These are phyloP conservation scores for Phaeosphaeria sp. DNA, from an alignment of 2,329 filamentous ascomycete genomes.

Conservation along the genomic window DNA sequence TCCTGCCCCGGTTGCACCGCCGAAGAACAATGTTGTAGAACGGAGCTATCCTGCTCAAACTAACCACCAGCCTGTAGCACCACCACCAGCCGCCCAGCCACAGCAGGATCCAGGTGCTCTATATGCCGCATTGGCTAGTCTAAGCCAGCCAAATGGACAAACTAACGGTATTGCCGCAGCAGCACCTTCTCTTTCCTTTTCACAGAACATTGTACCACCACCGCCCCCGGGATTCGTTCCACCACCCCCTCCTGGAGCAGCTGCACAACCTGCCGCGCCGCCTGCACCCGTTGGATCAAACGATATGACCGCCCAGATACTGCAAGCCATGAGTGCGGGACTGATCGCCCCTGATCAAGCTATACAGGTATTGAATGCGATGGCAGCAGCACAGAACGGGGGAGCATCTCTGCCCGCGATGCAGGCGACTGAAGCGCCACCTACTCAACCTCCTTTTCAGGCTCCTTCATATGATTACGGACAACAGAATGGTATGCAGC, in stretches of 20 bases:
- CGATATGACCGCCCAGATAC: conserved; percentile 40
- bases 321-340: conserved; percentile 44
- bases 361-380: conserved; percentile 39
- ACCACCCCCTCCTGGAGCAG: conserved; percentile 32
- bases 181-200: conserved; percentile 34
- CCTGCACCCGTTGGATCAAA: conserved; percentile 32
- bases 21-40: conserved; percentile 29
- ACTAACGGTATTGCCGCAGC: conserved; percentile 36
- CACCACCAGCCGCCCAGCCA: conserved; percentile 22
- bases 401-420: conserved; percentile 35
- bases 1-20: conserved; percentile 35
- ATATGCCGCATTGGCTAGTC: conserved; percentile 42
- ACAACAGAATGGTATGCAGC: conserved; percentile 28
- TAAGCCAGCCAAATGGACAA: conserved; percentile 37
- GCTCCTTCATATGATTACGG: conserved; percentile 24
- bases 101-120: conserved; percentile 39
- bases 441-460: conserved; percentile 23
- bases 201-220: conserved; percentile 38
- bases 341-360: conserved; percentile 44
- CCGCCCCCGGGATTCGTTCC: conserved; percentile 43
- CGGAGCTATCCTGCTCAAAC: conserved; percentile 26
- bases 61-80: conserved; percentile 35
- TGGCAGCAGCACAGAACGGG: conserved; percentile 35
- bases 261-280: conserved; percentile 30
- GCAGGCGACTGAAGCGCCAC: conserved; percentile 24